These are phyloP conservation scores for Lecanosticta acicola DNA, from an alignment of 2,329 filamentous ascomycete genomes.

Conservation along the genomic window DNA sequence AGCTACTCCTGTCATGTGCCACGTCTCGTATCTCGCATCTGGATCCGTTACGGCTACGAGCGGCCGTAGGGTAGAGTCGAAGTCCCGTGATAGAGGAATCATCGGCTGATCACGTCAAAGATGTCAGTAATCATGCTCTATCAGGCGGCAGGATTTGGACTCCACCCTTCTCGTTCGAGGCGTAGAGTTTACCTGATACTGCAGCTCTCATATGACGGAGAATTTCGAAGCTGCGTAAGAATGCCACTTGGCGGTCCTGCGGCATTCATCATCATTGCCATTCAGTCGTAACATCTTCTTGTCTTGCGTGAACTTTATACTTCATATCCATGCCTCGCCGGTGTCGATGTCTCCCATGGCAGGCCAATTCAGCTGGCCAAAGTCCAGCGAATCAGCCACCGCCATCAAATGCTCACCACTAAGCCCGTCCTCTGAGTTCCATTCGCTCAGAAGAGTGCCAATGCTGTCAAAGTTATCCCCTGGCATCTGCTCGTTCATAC, in stretches of 20 bases:
- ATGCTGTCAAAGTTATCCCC: slow-evolving; percentile 5
- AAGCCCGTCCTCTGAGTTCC: slow-evolving; percentile 18
- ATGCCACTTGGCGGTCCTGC: no score
- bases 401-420: slow-evolving; percentile 19
- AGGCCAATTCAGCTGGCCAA: slow-evolving; percentile 16
- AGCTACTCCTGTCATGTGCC: neutral
- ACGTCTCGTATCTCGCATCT: neutral
- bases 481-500: slow-evolving; percentile 1
- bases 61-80: neutral
- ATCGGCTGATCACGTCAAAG: neutral
- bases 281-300: slow-evolving; percentile 1
- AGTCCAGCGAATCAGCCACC: slow-evolving; percentile 18
- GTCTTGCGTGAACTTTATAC: neutral
- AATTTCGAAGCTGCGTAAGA: no score
- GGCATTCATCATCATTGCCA: neutral
- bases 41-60: neutral
- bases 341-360: slow-evolving; percentile 8
- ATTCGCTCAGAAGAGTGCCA: slow-evolving; percentile 10
- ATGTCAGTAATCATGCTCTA: neutral
- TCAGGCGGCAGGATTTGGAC: no score
- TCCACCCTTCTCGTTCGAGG: no score
- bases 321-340: neutral
- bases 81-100: neutral
- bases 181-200: no score
- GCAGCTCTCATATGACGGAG: no score